Evolutionary conservation across 2,329 filamentous ascomycete species (phyloP).

Genomic region (Pseudocercospora musae): DNA sequence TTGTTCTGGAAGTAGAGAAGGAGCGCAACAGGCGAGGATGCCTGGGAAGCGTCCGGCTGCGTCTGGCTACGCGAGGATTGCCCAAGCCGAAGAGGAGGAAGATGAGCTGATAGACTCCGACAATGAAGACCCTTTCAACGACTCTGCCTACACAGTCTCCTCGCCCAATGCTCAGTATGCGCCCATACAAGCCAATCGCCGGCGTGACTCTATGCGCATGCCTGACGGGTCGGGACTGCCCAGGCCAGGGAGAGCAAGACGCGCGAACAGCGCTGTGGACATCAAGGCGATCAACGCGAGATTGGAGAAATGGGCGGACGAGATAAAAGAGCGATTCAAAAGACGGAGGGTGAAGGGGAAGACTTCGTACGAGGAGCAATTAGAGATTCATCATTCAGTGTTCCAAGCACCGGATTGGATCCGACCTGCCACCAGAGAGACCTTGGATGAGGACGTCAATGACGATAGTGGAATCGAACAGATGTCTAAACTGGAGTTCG

Average conservation of each 20-base stretch:
- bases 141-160: conserved; percentile 34
- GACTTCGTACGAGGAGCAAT: conserved; percentile 72
- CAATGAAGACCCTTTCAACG: conserved; percentile 38
- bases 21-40: conserved; percentile 23
- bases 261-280: conserved; percentile 86
- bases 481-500: conserved; percentile 78
- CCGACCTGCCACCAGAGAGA: conserved; percentile 72
- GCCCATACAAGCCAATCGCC: conserved; percentile 46
- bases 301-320: conserved; percentile 93
- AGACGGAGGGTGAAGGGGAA: conserved; percentile 72
- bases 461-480: conserved; percentile 47
- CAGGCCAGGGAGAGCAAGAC: conserved; percentile 46
- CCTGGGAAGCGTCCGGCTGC: conserved; percentile 40
- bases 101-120: conserved; percentile 31
- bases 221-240: conserved; percentile 35
- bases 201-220: conserved; percentile 42
- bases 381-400: conserved; percentile 96
- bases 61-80: conserved; percentile 52
- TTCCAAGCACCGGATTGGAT: conserved; percentile 91
- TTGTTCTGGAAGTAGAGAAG: background rate
- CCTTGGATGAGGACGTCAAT: conserved; percentile 55
- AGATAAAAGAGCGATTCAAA: conserved; percentile 97
- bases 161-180: conserved; percentile 40
- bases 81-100: conserved; percentile 51
- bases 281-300: conserved; percentile 97